Conservation (phyloP, 2,329 filamentous ascomycete genomes). For the Neonectria hederae region DNA sequence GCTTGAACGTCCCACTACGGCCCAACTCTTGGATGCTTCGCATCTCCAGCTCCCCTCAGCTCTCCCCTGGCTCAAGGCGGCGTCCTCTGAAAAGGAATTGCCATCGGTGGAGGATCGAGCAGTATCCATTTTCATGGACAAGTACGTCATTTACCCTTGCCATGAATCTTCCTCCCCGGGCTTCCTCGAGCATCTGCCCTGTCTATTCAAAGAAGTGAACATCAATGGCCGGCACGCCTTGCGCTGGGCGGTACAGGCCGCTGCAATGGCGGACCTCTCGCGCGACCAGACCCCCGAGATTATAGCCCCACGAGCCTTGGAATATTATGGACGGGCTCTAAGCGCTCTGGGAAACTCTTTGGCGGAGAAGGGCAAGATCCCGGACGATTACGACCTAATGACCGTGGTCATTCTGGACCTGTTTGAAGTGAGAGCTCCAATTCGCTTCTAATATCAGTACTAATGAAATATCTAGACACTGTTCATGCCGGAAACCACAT, state of each 20-base stretch:
- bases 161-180: conserved; percentile 48
- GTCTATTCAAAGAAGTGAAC: conserved; percentile 51
- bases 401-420: conserved; percentile 52
- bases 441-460: background rate
- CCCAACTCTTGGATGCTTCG: background rate
- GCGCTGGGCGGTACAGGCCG: conserved; percentile 51
- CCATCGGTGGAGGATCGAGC: conserved; percentile 41
- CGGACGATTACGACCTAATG: conserved; percentile 54
- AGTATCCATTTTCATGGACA: conserved; percentile 48
- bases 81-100: background rate
- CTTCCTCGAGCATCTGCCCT: conserved; percentile 52
- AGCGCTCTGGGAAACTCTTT: conserved; percentile 46
- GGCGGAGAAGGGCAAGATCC: conserved; percentile 42
- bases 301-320: conserved; percentile 42
- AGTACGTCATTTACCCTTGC: conserved; percentile 51
- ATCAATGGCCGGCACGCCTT: conserved; percentile 48
- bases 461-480: conserved; percentile 41
- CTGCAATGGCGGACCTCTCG: conserved; percentile 47
- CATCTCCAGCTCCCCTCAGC: conserved; percentile 8
- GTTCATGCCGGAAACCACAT: conserved; percentile 41
- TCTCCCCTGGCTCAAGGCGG: conserved; percentile 40
- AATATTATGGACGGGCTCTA: conserved; percentile 50
- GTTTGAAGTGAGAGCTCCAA: conserved; percentile 46
- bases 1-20: conserved; percentile 17
- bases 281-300: conserved; percentile 33